Base-by-base conservation (phyloP, 495 filamentous ascomycete species). In the Aeminium ludgeri region DNA sequence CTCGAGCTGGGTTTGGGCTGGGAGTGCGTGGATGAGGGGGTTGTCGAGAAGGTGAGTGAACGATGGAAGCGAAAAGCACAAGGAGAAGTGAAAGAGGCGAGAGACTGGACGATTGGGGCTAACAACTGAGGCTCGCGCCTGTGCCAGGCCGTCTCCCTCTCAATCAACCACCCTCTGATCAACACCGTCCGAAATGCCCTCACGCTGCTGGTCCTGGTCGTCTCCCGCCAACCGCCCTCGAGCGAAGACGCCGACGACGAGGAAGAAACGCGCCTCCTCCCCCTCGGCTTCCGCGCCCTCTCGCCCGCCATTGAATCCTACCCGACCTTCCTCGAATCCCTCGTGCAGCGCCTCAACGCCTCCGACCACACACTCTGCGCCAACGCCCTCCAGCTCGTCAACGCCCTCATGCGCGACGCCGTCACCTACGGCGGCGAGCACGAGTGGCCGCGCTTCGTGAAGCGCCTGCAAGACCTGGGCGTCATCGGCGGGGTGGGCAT, bases 1-100 rank as follows among this genome's bases (percentile, higher is more conserved):
- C 67, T 99, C 20, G 91, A 96, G 59, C 81, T 96, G 4, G 89
- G 95, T 60, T 93, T 91, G 67, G 91, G 89, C 33, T 99, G 89
- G 89, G 89, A 96, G 38, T 68, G 65, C 49, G 69, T 83, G 42
- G 70, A 75, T 53, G 63, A 68, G 48, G 74, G 78, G 43, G 55
- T 84, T 43, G 72, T 84, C 29, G 68, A 76, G 56, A 64, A 79
- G 56, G 78, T 82, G 65, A 29, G 25, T 27, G 10, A 30, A 3
- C n/a, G n/a, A n/a, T n/a, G n/a, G n/a, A n/a, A n/a, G n/a, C n/a
- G 10, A 25, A 16, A 19, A 4, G 16, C 16, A 7, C 10, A 27
- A 16, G 16, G 16, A 6, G 2, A 16, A 15, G 20, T 15, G 18
- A 6, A 25, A 27, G 3, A 27, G 5, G 17, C 17, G 11, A 17